These are phyloP conservation scores for Metschnikowia continentalis DNA, from an alignment of 805 yeast genomes.

Conservation along the genomic window DNA sequence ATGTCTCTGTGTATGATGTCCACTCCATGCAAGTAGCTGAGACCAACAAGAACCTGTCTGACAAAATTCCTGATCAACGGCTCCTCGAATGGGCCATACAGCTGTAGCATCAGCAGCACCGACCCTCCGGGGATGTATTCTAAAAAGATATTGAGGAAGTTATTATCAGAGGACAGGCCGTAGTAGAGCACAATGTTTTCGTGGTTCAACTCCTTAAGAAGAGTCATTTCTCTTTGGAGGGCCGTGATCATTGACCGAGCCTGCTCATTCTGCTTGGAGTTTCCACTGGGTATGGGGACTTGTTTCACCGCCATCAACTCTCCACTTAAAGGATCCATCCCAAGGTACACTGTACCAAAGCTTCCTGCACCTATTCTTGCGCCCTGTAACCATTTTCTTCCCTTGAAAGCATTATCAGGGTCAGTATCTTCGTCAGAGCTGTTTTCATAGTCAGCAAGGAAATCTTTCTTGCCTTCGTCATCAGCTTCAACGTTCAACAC, in stretches of 20 bases:
- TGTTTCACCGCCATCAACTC: conserved; percentile 97
- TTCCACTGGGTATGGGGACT: conserved; percentile 60
- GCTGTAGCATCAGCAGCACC: conserved; percentile 60
- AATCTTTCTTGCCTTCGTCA: conserved; percentile 11
- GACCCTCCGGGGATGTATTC: conserved; percentile 44
- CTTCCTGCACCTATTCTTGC: conserved; percentile 92
- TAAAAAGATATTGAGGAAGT: conserved; percentile 68
- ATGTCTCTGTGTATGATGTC: conserved; percentile 83
- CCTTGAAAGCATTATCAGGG: conserved; percentile 23
- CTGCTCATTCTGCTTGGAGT: conserved; percentile 26
- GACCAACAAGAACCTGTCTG: conserved; percentile 70
- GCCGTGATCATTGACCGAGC: conserved; percentile 66
- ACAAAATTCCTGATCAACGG: conserved; percentile 68
- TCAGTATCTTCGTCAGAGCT: conserved; percentile 31
- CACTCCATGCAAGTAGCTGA: conserved; percentile 67
- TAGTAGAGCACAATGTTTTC: conserved; percentile 89
- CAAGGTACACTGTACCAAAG: conserved; percentile 89
- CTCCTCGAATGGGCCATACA: conserved; percentile 79
- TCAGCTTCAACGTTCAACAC: conserved; percentile 17
- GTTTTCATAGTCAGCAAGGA: conserved; percentile 22
- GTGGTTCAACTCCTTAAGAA: conserved; percentile 77
- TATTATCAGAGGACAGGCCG: conserved; percentile 78
- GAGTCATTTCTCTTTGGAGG: conserved; percentile 71
- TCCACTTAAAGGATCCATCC: conserved; percentile 88
- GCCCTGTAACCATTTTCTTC: conserved; percentile 79